phyloP scores from a whole-genome alignment of 2,329 filamentous ascomycete genomes.

The Tolypocladium paradoxum region DNA sequence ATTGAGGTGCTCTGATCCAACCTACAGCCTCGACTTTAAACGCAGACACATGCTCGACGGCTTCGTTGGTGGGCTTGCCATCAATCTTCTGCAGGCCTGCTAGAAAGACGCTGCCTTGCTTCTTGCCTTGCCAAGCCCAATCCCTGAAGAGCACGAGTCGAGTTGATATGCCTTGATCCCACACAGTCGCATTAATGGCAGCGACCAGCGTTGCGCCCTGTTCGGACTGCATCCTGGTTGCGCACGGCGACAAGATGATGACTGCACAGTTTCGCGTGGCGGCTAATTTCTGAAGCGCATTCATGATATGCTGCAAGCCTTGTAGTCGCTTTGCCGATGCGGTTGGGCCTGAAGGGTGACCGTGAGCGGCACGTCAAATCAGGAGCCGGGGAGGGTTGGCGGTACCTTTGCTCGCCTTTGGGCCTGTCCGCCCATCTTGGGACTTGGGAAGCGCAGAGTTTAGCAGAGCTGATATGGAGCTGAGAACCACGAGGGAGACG shows the following conservation, averaged over 20 bases:
- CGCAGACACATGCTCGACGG: conserved; percentile 33
- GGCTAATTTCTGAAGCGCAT: conserved; percentile 64
- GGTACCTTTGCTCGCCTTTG: conserved; percentile 30
- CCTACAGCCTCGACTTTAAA: conserved; percentile 38
- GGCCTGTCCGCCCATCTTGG: conserved; percentile 24
- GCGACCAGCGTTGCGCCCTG: conserved; percentile 60
- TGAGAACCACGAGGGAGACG: conserved; percentile 63
- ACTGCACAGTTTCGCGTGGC: conserved; percentile 62
- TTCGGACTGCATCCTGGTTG: conserved; percentile 64
- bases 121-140: conserved; percentile 44
- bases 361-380: conserved; percentile 1
- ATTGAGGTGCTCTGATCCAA: conserved; percentile 6
- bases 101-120: conserved; percentile 41
- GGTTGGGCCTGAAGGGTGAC: conserved; percentile 19
- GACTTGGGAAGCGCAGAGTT: conserved; percentile 64
- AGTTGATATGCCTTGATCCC: conserved; percentile 69
- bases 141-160: conserved; percentile 72
- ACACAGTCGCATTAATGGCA: conserved; percentile 62
- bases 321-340: conserved; percentile 34
- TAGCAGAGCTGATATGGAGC: conserved; percentile 66
- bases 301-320: conserved; percentile 52
- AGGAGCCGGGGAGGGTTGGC: not conserved
- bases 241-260: conserved; percentile 67
- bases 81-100: conserved; percentile 56
- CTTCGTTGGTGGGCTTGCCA: conserved; percentile 33